phyloP scores from a whole-genome alignment of 2,329 filamentous ascomycete genomes.

The Cladophialophora exuberans region DNA sequence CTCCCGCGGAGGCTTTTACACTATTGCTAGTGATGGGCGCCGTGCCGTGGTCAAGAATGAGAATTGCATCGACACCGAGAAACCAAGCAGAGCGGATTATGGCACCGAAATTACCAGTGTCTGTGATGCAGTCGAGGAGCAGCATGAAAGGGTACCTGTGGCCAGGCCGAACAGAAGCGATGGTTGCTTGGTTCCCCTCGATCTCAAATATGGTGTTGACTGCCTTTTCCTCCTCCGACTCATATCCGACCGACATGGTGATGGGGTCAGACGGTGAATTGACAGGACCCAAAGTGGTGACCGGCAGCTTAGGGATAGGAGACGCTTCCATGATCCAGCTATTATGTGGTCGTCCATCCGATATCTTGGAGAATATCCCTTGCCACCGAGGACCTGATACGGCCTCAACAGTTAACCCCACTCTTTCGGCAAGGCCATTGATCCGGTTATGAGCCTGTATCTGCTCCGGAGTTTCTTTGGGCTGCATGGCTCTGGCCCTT shows the following conservation, averaged over 20 bases:
- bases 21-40: constrained; percentile 75
- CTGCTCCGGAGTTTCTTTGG: constrained; percentile 4
- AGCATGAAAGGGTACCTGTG: constrained; percentile 45
- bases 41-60: constrained; percentile 72
- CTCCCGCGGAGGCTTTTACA: constrained; percentile 86
- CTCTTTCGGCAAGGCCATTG: constrained; percentile 18
- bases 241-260: constrained; percentile 62
- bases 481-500: background rate
- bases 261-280: constrained; percentile 58
- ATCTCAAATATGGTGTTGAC: constrained; percentile 66
- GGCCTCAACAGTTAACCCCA: constrained; percentile 15
- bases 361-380: constrained; percentile 79
- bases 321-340: constrained; percentile 87
- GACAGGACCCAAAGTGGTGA: constrained; percentile 60
- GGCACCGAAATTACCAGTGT: constrained; percentile 87
- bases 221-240: constrained; percentile 72
- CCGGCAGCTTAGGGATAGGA: constrained; percentile 72
- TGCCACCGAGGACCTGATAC: constrained; percentile 57
- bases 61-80: constrained; percentile 83
- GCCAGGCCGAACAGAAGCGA: constrained; percentile 21
- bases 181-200: constrained; percentile 3
- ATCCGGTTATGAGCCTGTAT: constrained; percentile 13
- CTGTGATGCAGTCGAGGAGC: constrained; percentile 58
- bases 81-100: constrained; percentile 89
- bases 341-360: constrained; percentile 82